phyloP scores from a whole-genome alignment of 2,329 filamentous ascomycete genomes.

The Orbilia ellipsospora region DNA sequence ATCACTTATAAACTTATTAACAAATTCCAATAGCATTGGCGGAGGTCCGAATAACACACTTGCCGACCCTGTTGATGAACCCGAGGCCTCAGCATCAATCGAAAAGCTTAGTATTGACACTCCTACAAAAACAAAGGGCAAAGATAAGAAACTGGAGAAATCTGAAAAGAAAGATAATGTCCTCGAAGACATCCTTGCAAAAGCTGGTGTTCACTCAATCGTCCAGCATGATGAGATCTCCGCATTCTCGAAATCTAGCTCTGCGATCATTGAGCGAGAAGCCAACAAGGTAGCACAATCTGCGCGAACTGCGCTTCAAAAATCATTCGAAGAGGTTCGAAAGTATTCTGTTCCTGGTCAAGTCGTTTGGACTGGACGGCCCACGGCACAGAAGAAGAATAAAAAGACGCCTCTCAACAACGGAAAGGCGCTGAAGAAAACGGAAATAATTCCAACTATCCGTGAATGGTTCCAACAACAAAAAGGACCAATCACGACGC shows the following conservation, averaged over 20 bases:
- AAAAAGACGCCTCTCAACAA: constrained; percentile 66
- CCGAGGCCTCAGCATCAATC: constrained; percentile 61
- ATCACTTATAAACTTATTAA: constrained; percentile 11
- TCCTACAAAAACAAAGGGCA: constrained; percentile 58
- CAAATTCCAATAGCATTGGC: constrained; percentile 25
- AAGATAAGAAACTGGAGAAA: constrained; percentile 57
- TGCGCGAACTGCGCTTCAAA: constrained; percentile 79
- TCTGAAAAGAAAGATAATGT: constrained; percentile 70
- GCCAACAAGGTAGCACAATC: constrained; percentile 81
- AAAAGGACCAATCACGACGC: constrained; percentile 60
- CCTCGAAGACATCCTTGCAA: constrained; percentile 88
- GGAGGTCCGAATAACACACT: constrained; percentile 26
- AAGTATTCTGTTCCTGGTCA: constrained; percentile 78
- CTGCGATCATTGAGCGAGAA: constrained; percentile 81
- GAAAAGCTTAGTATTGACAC: constrained; percentile 26
- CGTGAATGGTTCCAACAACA: constrained; percentile 38
- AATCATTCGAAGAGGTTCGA: constrained; percentile 77
- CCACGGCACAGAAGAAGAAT: constrained; percentile 73
- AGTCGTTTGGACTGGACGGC: constrained; percentile 90
- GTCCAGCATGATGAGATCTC: constrained; percentile 94
- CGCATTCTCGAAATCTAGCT: constrained; percentile 80
- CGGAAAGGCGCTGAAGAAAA: constrained; percentile 70
- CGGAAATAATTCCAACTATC: constrained; percentile 61
- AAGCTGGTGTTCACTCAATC: constrained; percentile 86
- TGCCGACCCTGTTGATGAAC: constrained; percentile 29